phyloP scores from a whole-genome alignment of 2,329 filamentous ascomycete species.

The Botryotinia convoluta region DNA sequence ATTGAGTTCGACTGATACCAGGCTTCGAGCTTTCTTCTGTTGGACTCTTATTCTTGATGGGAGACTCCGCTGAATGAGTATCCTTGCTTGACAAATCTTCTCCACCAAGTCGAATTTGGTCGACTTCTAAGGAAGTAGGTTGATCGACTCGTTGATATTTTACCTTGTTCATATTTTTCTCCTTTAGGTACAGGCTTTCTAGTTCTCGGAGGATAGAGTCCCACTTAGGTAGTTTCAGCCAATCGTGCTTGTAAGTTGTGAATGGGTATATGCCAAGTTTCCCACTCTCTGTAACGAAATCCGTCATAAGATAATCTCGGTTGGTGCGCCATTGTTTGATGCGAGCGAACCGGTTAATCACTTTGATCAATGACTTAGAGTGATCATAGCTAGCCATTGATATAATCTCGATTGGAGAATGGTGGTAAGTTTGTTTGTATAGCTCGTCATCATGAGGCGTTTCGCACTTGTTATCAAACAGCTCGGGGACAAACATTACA shows the following conservation, averaged over 20 bases:
- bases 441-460: not conserved
- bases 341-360: not conserved
- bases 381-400: not conserved
- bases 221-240: not conserved
- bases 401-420: not conserved
- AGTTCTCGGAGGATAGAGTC: not conserved
- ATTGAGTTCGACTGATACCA: not conserved
- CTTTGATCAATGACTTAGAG: not conserved
- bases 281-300: not conserved
- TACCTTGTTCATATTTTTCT: not conserved
- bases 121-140: not conserved
- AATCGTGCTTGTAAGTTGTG: not conserved
- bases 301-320: not conserved
- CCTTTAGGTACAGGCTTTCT: not conserved
- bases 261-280: not conserved
- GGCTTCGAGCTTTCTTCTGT: not conserved
- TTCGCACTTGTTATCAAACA: not conserved
- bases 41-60: not conserved
- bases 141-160: not conserved
- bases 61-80: not conserved
- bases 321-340: not conserved
- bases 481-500: not conserved
- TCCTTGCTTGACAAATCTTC: not conserved
- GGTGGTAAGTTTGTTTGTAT: not conserved
- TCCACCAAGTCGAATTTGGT: accelerated